phyloP scores from a whole-genome alignment of 345 rosid genomes.

The Salix brachista region DNA sequence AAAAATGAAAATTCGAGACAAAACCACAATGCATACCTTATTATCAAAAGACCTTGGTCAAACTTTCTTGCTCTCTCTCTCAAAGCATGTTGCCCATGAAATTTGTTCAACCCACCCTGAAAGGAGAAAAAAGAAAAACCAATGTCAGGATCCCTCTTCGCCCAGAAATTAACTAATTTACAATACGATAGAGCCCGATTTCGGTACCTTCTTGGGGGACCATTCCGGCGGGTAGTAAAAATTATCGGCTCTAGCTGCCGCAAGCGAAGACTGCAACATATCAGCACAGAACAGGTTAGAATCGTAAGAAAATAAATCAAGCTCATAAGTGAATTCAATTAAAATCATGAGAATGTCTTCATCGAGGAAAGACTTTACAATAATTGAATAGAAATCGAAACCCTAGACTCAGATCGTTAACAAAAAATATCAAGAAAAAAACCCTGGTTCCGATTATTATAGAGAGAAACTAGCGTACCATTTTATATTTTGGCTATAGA shows the following conservation, averaged over 20 bases:
- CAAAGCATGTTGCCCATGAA: slow-evolving; percentile 93
- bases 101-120: slow-evolving; percentile 90
- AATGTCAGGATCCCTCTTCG: slow-evolving; percentile 12
- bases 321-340: neutral
- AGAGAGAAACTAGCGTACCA: slow-evolving; percentile 1
- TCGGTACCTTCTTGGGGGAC: slow-evolving; percentile 67
- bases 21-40: slow-evolving; percentile 44
- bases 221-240: slow-evolving; percentile 97
- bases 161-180: neutral
- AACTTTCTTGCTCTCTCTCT: slow-evolving; percentile 89
- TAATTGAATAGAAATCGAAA: neutral
- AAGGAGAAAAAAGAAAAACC: slow-evolving; percentile 2
- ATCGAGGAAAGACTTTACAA: neutral
- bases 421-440: neutral
- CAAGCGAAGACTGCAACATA: slow-evolving; percentile 75
- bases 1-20: neutral
- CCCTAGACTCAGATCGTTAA: neutral
- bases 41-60: slow-evolving; percentile 88
- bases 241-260: slow-evolving; percentile 97
- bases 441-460: too few relatives aligned
- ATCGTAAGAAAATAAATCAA: neutral
- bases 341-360: neutral
- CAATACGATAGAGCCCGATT: neutral
- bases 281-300: slow-evolving; percentile 4
- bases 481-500: neutral